Evolutionary conservation across 352 stramenopile species (phyloP).

Genomic region (Phytophthora pistaciae): DNA sequence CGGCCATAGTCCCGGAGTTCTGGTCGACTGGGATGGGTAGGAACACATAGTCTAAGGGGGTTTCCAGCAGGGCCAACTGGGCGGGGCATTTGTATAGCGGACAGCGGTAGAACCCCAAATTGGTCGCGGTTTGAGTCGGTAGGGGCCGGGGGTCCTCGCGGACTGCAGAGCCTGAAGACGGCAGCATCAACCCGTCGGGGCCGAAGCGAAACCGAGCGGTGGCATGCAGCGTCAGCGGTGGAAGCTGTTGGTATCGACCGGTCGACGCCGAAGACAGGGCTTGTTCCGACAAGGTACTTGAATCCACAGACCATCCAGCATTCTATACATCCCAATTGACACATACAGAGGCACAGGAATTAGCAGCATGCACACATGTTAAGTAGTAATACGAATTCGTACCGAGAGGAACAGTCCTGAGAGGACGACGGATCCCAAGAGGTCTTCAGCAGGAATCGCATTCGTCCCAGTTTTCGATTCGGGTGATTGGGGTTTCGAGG

Average conservation of each 20-base stretch:
- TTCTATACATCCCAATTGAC: constrained; percentile 32
- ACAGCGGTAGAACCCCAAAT: constrained; percentile 46
- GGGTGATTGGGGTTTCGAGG: constrained; percentile 1
- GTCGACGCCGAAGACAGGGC: not conserved
- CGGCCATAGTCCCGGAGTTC: constrained; percentile 29
- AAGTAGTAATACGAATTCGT: not conserved
- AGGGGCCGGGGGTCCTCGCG: constrained; percentile 11
- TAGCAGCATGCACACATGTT: not conserved
- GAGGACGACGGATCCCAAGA: constrained; percentile 42
- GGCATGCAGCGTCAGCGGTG: constrained; percentile 33
- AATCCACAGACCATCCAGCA: constrained; percentile 43
- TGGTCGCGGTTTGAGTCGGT: constrained; percentile 3
- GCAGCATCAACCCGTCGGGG: constrained; percentile 18
- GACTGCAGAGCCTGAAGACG: constrained; percentile 1
- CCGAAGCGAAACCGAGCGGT: constrained; percentile 34
- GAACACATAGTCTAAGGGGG: constrained; percentile 48
- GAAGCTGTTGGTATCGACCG: constrained; percentile 30
- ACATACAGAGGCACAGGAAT: not conserved
- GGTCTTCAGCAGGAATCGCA: constrained; percentile 6
- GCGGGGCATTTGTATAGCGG: constrained; percentile 46
- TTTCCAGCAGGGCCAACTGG: constrained; percentile 35
- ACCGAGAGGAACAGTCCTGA: constrained; percentile 60
- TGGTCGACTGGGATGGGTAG: constrained; percentile 42
- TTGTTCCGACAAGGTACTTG: constrained; percentile 21
- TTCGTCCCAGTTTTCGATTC: not conserved